Evolutionary conservation across 805 yeast genomes (phyloP).

Genomic region (Lipomyces kockii): DNA sequence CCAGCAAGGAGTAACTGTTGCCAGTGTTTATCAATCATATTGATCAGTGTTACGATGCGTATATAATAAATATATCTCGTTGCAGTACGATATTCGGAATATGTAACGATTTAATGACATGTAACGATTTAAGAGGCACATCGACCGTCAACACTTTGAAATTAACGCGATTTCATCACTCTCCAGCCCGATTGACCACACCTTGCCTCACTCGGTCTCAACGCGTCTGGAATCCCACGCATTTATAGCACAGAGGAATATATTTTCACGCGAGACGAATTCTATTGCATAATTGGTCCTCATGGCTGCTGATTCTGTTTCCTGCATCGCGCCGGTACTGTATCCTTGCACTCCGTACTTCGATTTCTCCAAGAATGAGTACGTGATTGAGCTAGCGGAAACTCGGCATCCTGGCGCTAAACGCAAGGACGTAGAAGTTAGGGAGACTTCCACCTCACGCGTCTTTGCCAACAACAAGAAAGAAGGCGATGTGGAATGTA

Average conservation of each 20-base stretch:
- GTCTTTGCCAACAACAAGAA: neutral
- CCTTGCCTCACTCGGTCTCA: too few species aligned
- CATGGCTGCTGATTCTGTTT: neutral
- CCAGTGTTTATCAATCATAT: too few species aligned
- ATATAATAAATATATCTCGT: neutral
- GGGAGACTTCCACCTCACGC: neutral
- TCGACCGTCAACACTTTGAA: too few species aligned
- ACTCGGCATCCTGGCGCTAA: neutral
- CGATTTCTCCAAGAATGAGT: constrained; percentile 1
- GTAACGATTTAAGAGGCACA: neutral
- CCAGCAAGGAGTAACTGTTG: too few species aligned
- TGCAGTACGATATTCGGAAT: neutral
- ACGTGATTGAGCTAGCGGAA: neutral
- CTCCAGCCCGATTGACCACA: neutral
- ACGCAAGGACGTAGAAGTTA: neutral
- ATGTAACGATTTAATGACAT: neutral
- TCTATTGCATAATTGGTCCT: neutral
- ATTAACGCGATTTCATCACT: too few species aligned
- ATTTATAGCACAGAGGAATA: too few species aligned
- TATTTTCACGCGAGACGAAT: neutral
- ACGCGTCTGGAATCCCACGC: neutral
- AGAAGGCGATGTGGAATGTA: neutral
- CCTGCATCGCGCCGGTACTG: neutral
- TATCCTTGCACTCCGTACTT: neutral
- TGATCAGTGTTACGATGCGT: neutral